phyloP scores from a whole-genome alignment of 768 basidiomycete genomes.

The Pleurotus citrinopileatus region DNA sequence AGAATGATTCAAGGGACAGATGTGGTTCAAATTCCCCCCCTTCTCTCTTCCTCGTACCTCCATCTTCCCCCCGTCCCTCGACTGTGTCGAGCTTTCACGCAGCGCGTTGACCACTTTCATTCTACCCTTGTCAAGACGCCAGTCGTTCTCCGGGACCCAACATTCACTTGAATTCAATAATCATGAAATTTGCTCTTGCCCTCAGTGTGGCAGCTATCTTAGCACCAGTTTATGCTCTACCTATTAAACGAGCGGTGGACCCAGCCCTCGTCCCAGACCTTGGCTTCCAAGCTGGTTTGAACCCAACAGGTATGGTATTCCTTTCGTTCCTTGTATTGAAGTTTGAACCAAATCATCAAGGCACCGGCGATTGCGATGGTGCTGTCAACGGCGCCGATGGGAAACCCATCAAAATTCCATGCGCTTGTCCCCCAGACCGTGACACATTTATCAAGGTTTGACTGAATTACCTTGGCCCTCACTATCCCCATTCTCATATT shows the following conservation, averaged over 20 bases:
- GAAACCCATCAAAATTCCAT: slow-evolving; percentile 62
- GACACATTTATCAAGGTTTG: slow-evolving; percentile 47
- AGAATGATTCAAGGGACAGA: not conserved
- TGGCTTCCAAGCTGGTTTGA: slow-evolving; percentile 51
- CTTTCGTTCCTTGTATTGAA: not conserved
- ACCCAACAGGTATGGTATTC: slow-evolving; percentile 48
- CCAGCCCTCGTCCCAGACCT: slow-evolving; percentile 57
- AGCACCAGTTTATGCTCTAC: slow-evolving; percentile 1
- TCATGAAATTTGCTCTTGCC: slow-evolving; percentile 3
- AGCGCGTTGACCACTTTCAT: slow-evolving; percentile 4
- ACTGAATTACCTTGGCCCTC: slow-evolving; percentile 2
- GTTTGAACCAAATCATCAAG: slow-evolving; percentile 23
- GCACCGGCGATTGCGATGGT: slow-evolving; percentile 72
- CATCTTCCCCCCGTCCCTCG: not conserved
- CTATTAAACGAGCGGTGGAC: slow-evolving; percentile 35
- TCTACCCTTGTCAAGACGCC: not conserved
- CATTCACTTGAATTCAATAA: not conserved
- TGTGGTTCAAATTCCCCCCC: not conserved
- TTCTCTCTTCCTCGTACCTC: not conserved
- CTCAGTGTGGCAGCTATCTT: not conserved
- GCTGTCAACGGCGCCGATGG: slow-evolving; percentile 48
- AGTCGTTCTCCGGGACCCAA: not conserved
- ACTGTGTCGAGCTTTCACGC: slow-evolving; percentile 8
- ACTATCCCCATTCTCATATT: not conserved
- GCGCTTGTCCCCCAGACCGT: slow-evolving; percentile 61